phyloP scores from a whole-genome alignment of 2,329 filamentous ascomycete genomes.

The Exserohilum rostratum region DNA sequence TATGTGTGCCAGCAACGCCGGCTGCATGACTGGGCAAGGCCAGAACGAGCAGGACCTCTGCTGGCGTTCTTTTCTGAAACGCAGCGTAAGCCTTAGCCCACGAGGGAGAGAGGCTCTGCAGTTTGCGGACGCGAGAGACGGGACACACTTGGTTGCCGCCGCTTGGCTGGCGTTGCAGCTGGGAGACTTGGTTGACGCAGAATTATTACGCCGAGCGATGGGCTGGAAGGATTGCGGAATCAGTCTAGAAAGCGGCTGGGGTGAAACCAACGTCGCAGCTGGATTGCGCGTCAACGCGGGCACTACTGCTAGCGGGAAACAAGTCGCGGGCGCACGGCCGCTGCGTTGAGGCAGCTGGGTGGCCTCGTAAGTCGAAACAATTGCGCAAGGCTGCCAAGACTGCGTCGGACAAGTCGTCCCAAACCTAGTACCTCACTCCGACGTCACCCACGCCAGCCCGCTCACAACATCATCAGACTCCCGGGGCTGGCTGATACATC shows the following conservation, averaged over 20 bases:
- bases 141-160: background rate
- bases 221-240: slow-evolving; percentile 5
- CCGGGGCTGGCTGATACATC: background rate
- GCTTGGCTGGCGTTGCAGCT: background rate
- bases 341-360: background rate
- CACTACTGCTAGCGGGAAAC: slow-evolving; percentile 6
- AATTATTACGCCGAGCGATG: slow-evolving; percentile 7
- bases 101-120: background rate
- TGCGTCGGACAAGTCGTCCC: no score
- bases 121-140: slow-evolving; percentile 8
- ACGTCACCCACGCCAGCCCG: slow-evolving; percentile 20
- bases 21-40: no score
- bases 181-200: slow-evolving; percentile 2
- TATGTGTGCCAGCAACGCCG: background rate
- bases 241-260: slow-evolving; percentile 9
- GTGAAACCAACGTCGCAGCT: slow-evolving; percentile 18
- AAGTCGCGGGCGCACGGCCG: background rate
- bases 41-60: no score
- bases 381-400: slow-evolving; percentile 10
- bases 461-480: no score
- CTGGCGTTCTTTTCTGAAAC: no score
- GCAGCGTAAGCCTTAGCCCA: background rate
- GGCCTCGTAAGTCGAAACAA: slow-evolving; percentile 1
- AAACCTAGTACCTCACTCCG: slow-evolving; percentile 12
- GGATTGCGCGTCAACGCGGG: slow-evolving; percentile 17